Percentiles rank a stretch among this genome's conserved stretches.
Evolutionary conservation across 2,329 filamentous ascomycete genomes (phyloP).

Genomic region (Xylaria sp.): DNA sequence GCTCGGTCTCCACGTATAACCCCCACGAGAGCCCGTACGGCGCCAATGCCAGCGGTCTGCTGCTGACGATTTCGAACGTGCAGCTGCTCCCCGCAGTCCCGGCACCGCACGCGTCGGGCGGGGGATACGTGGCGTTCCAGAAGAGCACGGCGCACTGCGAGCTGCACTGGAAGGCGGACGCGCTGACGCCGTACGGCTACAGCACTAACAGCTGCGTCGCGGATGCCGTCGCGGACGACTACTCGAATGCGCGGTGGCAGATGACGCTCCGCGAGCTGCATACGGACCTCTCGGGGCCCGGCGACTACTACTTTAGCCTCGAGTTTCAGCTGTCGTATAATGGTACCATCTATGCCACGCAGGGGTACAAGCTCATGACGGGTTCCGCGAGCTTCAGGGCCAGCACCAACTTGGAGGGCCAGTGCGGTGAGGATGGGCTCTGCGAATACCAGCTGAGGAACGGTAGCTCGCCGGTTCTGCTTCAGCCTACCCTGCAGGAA

Average conservation of each 20-base stretch:
- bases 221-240: not conserved
- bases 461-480: constrained; percentile 33
- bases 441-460: constrained; percentile 40
- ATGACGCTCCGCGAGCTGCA: constrained; percentile 41
- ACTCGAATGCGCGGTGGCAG: constrained; percentile 36
- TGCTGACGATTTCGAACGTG: constrained; percentile 41
- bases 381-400: constrained; percentile 22
- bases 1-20: constrained; percentile 33
- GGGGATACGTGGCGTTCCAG: constrained; percentile 42
- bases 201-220: constrained; percentile 36
- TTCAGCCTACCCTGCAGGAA: constrained; percentile 41
- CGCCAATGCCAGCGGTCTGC: constrained; percentile 37
- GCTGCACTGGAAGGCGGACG: constrained; percentile 40
- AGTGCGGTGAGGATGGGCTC: constrained; percentile 37
- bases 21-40: constrained; percentile 40
- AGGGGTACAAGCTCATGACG: constrained; percentile 39
- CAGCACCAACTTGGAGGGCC: constrained; percentile 35
- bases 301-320: constrained; percentile 37
- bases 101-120: constrained; percentile 43
- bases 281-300: constrained; percentile 28
- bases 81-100: constrained; percentile 35
- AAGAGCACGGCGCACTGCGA: constrained; percentile 39
- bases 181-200: constrained; percentile 38
- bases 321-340: constrained; percentile 38
- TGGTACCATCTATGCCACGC: constrained; percentile 32